Evolutionary conservation across 306 rosid species (phyloP).

Genomic region (Corylus avellana): DNA sequence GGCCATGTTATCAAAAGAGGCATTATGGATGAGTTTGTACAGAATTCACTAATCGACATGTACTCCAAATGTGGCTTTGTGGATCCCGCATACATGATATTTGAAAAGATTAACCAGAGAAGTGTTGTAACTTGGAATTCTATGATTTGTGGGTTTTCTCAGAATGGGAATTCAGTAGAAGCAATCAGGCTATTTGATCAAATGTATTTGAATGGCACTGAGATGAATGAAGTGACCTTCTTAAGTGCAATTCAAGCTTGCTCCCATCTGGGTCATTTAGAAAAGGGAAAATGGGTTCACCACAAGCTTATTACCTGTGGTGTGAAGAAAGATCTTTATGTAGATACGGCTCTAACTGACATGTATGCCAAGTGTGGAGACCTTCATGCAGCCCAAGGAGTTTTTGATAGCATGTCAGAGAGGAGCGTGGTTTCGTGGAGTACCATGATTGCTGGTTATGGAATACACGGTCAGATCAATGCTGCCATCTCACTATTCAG

Average conservation of each 20-base stretch:
- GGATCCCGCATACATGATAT: slow-evolving; percentile 57
- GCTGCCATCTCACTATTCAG: slow-evolving; percentile 59
- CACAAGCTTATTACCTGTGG: slow-evolving; percentile 67
- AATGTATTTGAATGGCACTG: slow-evolving; percentile 51
- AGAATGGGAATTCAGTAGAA: slow-evolving; percentile 63
- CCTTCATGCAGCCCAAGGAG: slow-evolving; percentile 55
- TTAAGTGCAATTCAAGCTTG: slow-evolving; percentile 88
- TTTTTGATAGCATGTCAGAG: slow-evolving; percentile 62
- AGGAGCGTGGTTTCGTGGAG: slow-evolving; percentile 88
- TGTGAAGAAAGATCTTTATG: slow-evolving; percentile 46
- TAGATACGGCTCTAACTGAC: slow-evolving; percentile 70
- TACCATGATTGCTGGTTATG: slow-evolving; percentile 80
- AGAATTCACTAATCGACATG: slow-evolving; percentile 81
- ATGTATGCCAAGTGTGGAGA: slow-evolving; percentile 92
- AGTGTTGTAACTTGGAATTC: slow-evolving; percentile 82
- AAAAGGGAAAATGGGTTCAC: slow-evolving; percentile 93
- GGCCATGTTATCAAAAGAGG: slow-evolving; percentile 69
- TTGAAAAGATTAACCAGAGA: slow-evolving; percentile 39
- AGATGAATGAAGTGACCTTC: slow-evolving; percentile 69
- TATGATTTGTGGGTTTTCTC: slow-evolving; percentile 80
- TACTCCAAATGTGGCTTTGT: slow-evolving; percentile 80
- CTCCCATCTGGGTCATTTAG: slow-evolving; percentile 71
- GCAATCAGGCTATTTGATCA: slow-evolving; percentile 75
- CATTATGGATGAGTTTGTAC: slow-evolving; percentile 64
- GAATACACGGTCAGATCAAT: slow-evolving; percentile 65